A percentile compares a stretch with the other conserved stretches of the same genome.
Evolutionary conservation across 2,329 filamentous ascomycete species (phyloP).

Genomic region (Phyllosticta citriasiana): DNA sequence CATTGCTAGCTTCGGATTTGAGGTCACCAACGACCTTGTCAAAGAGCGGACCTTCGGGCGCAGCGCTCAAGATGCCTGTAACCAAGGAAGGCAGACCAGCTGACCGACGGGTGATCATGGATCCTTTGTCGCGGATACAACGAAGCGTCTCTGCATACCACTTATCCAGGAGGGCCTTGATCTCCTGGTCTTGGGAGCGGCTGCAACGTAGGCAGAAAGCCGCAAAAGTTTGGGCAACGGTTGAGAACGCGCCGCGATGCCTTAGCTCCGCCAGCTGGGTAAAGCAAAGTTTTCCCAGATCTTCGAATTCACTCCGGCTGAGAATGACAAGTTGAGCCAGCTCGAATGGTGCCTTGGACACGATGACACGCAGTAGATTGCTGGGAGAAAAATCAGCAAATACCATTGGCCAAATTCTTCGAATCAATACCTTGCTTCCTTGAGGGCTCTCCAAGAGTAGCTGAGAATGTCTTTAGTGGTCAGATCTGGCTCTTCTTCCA

Average conservation of each 20-base stretch:
- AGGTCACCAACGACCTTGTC: constrained; percentile 54
- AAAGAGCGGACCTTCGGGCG: constrained; percentile 48
- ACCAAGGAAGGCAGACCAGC: constrained; percentile 85
- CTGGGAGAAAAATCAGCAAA: constrained; percentile 34
- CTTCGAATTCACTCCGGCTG: constrained; percentile 44
- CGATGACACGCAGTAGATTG: constrained; percentile 50
- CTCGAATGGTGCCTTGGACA: constrained; percentile 28
- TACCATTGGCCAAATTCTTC: not conserved
- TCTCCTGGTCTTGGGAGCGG: constrained; percentile 37
- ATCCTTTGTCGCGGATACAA: constrained; percentile 65
- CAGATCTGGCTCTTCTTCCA: constrained; percentile 60
- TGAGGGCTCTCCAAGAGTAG: constrained; percentile 90
- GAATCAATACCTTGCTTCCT: constrained; percentile 67
- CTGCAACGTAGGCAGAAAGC: constrained; percentile 63
- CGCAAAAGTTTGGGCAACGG: constrained; percentile 80
- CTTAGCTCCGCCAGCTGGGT: constrained; percentile 71
- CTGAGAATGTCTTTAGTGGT: constrained; percentile 85
- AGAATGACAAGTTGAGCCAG: constrained; percentile 14
- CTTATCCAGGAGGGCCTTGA: constrained; percentile 42
- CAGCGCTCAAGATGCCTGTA: constrained; percentile 65
- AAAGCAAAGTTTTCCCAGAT: constrained; percentile 66
- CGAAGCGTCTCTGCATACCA: constrained; percentile 66
- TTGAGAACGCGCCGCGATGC: constrained; percentile 87
- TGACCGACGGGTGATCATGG: constrained; percentile 75
- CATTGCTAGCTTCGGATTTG: constrained; percentile 46